A percentile compares a stretch with the other conserved stretches of the same genome.
phyloP scores from a whole-genome alignment of 1,139 yeast genomes.

The Saccharomyces hybrid region DNA sequence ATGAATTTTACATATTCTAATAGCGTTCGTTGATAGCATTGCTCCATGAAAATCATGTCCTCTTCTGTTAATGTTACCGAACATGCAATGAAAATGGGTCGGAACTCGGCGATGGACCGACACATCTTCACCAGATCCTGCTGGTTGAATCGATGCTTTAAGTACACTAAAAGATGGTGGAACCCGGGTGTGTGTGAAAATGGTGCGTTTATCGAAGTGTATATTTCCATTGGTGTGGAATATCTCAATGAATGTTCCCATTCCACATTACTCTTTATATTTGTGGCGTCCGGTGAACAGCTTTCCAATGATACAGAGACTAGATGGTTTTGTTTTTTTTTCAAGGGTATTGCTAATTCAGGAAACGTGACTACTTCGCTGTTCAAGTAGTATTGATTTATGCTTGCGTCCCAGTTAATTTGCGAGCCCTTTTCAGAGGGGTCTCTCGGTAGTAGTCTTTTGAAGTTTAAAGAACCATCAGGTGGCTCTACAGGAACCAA shows the following conservation, averaged over 20 bases:
- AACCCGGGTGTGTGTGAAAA: constrained; percentile 88
- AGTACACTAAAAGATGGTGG: constrained; percentile 69
- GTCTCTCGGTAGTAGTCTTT: constrained; percentile 15
- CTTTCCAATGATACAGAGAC: constrained; percentile 26
- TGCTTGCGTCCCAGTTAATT: constrained; percentile 9
- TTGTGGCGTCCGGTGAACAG: constrained; percentile 15
- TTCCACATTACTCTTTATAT: constrained; percentile 18
- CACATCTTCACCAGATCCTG: constrained; percentile 75
- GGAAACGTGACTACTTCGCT: constrained; percentile 20
- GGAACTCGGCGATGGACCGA: constrained; percentile 76
- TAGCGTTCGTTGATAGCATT: constrained; percentile 86
- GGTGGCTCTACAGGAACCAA: constrained; percentile 20
- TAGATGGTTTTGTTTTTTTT: constrained; percentile 1
- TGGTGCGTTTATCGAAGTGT: constrained; percentile 64
- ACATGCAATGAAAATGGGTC: constrained; percentile 90
- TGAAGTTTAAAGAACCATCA: constrained; percentile 16
- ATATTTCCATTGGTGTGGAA: constrained; percentile 72
- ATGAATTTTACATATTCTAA: constrained; percentile 83
- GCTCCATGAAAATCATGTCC: constrained; percentile 90
- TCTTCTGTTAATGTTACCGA: constrained; percentile 82
- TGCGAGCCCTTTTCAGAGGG: constrained; percentile 10
- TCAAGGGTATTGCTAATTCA: constrained; percentile 12
- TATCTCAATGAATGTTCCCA: constrained; percentile 36
- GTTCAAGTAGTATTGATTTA: constrained; percentile 27
- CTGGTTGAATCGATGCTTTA: constrained; percentile 61